Evolutionary conservation across 106 monocot genomes (phyloP), one percentile per base, ranked within the genome.

Genomic region (Agapanthus africanus): DNA sequence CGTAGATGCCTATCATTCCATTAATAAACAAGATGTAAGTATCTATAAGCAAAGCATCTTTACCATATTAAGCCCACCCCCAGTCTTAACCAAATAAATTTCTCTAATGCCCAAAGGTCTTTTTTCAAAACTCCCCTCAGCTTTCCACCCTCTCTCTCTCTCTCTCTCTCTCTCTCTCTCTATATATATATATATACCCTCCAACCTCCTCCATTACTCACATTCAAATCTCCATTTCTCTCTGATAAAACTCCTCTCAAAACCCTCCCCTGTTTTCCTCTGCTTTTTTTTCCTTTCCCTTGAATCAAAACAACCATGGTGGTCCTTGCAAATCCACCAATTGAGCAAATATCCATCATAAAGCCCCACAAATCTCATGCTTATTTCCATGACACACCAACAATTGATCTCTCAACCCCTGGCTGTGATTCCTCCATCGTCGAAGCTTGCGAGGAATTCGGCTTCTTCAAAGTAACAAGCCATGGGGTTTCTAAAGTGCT

Each of bases 221-320:
- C 56, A 57, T 57, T 57, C 56, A 57, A 57, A 57, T n/a, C n/a
- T n/a, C n/a, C n/a, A n/a, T n/a, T n/a, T 25, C 56, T 57, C 56
- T 30, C 56, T 18, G 6, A 11, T 4, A 13, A 1, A 50, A 50
- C 18, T n/a, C n/a, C n/a, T n/a, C n/a, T n/a, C 4, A 57, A 27
- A 54, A 4, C 54, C 22, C 19, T n/a, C 19, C 25, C 25, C 54
- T 54, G 49, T 21, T 49, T 49, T n/a, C n/a, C n/a, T n/a, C n/a
- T n/a, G n/a, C n/a, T n/a, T n/a, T n/a, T 49, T n/a, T n/a, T n/a
- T n/a, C n/a, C n/a, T n/a, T n/a, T n/a, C n/a, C n/a, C n/a, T n/a
- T n/a, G n/a, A n/a, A n/a, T n/a, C n/a, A 9, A 56, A n/a, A 56
- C 11, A 63, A 37, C 67, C 63, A 87, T 87, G 87, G 83, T 78